These are phyloP conservation scores for Beta corolliflora DNA, from an alignment of 179 eudicot genomes.

Conservation along the genomic window DNA sequence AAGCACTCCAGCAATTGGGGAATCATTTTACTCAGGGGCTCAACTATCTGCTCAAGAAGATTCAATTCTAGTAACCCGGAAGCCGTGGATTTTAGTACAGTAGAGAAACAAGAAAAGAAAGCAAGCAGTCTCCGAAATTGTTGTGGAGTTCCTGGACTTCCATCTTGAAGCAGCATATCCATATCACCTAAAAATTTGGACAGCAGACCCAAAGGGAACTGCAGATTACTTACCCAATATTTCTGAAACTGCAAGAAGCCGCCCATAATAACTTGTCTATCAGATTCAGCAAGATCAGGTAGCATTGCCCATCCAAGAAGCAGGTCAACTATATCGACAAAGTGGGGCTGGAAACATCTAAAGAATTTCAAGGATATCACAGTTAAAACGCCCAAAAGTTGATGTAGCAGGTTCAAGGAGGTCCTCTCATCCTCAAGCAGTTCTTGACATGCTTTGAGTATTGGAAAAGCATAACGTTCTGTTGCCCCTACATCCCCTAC, in stretches of 20 bases:
- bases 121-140: slow-evolving; percentile 83
- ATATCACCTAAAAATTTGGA: slow-evolving; percentile 94
- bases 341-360: slow-evolving; percentile 88
- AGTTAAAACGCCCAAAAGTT: slow-evolving; percentile 71
- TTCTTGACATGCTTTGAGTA: slow-evolving; percentile 90
- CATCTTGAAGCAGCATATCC: slow-evolving; percentile 93
- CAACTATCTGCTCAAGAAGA: slow-evolving; percentile 75
- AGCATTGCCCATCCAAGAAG: slow-evolving; percentile 99
- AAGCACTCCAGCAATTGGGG: slow-evolving; percentile 73
- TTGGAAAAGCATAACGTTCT: slow-evolving; percentile 73
- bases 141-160: slow-evolving; percentile 78
- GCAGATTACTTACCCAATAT: slow-evolving; percentile 87
- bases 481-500: slow-evolving; percentile 77
- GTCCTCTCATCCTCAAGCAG: slow-evolving; percentile 98
- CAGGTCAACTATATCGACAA: slow-evolving; percentile 94
- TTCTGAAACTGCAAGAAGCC: slow-evolving; percentile 96
- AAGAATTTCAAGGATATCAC: slow-evolving; percentile 80
- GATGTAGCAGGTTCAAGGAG: slow-evolving; percentile 68
- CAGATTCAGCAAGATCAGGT: slow-evolving; percentile 84
- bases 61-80: slow-evolving; percentile 89
- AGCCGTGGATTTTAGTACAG: slow-evolving; percentile 87
- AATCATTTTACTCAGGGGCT: slow-evolving; percentile 79
- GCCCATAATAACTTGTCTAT: slow-evolving; percentile 72
- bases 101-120: slow-evolving; percentile 80
- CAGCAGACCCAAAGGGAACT: slow-evolving; percentile 81